phyloP scores from a whole-genome alignment of 306 rosid species.

The Quercus dentata region DNA sequence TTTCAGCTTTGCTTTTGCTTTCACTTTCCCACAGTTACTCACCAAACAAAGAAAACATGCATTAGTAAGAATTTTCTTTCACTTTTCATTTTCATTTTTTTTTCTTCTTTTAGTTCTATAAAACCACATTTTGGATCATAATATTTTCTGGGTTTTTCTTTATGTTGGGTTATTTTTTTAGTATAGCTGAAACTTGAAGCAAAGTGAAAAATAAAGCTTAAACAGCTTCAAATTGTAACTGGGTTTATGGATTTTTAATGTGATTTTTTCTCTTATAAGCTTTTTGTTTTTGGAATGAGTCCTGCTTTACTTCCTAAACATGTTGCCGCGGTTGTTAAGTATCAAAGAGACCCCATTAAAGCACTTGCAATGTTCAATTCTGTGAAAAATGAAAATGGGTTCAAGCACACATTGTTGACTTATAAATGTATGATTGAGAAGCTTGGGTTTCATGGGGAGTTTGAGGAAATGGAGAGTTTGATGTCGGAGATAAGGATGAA shows the following conservation, averaged over 20 bases:
- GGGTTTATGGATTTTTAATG: slow-evolving; percentile 8
- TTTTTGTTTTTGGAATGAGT: slow-evolving; percentile 41
- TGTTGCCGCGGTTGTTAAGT: slow-evolving; percentile 61
- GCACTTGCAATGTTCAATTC: slow-evolving; percentile 78
- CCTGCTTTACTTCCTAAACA: slow-evolving; percentile 67
- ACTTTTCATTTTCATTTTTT: neutral
- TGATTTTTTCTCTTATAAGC: neutral
- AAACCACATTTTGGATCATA: neutral
- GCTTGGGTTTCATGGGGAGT: slow-evolving; percentile 70
- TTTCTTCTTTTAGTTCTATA: neutral
- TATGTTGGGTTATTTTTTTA: neutral
- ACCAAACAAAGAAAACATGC: neutral
- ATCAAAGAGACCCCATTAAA: slow-evolving; percentile 66
- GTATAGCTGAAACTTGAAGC: neutral
- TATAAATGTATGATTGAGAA: slow-evolving; percentile 75
- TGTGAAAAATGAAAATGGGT: slow-evolving; percentile 68
- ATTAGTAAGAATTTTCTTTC: neutral
- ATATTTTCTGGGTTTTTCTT: neutral
- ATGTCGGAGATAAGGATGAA: slow-evolving; percentile 58
- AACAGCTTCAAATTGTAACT: neutral
- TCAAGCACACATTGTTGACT: slow-evolving; percentile 61
- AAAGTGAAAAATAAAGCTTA: neutral
- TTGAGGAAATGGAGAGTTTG: slow-evolving; percentile 69
- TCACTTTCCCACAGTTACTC: neutral
- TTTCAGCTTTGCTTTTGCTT: neutral